Base-by-base conservation (phyloP, 2,329 filamentous ascomycete genomes). In the Sporothrix euskadiensis region DNA sequence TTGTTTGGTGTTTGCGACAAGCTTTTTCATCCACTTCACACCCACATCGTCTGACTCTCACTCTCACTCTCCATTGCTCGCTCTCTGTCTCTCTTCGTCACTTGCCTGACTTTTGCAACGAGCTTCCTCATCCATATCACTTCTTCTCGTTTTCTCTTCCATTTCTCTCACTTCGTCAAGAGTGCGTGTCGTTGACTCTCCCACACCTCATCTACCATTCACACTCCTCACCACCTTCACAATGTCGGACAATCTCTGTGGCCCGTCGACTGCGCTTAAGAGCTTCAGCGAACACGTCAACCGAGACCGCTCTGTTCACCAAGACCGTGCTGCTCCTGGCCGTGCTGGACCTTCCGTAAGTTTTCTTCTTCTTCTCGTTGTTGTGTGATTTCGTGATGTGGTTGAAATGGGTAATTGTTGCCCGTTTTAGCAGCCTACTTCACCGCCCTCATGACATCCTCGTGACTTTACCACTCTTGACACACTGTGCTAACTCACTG, bases 261-360 rank as follows among this genome's bases (percentile, higher is more conserved):
- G 92, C 74, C 91, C 92, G 22, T 92, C 92, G 14, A 94, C 92
- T 81, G 76, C 76, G 12, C 75, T 93, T 71, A 92, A 93, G 81
- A 90, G 88, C 78, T 89, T 94, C 79, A 88, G 91, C 78, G 90
- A 91, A 78, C 91, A 94, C 80, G 84, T 88, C 12, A 86, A 90
- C 68, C 86, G 88, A 75, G 91, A 94, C 79, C 86, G 90, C 72
- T 90, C 90, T 10, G 84, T 92, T 68, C 91, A 94, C 79, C 92
- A 93, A 80, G 92, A 94, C 81, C 89, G 91, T 70, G 78, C 92
- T 47, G 32, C 65, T 5, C 44, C 56, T 22, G 70, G 75, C 9
- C 77, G 75, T 57, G 71, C 76, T 19, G 76, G 76, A 8, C 49
- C 71, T 30, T 74, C 75, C 19, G 79, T 81, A 76, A 12, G 70